These are phyloP conservation scores for Pleurotus tuoliensis DNA, from an alignment of 768 basidiomycete species.

Conservation along the genomic window DNA sequence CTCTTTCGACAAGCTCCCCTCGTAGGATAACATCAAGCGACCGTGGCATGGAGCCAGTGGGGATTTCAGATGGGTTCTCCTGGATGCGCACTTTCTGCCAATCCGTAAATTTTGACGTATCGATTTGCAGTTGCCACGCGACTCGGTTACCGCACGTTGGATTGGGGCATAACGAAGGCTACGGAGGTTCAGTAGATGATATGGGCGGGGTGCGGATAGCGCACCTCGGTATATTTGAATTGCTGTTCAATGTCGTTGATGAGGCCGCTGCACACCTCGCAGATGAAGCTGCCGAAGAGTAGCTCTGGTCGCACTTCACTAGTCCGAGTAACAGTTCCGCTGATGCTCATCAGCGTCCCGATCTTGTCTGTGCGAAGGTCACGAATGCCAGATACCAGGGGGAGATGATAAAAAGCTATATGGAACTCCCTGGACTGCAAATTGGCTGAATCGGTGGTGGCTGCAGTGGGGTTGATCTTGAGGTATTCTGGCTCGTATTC, in stretches of 20 bases:
- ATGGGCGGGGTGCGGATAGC: slow-evolving; percentile 9
- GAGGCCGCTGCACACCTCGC: slow-evolving; percentile 81
- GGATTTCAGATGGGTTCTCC: slow-evolving; percentile 98
- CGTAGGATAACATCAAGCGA: slow-evolving; percentile 95
- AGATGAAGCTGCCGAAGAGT: slow-evolving; percentile 89
- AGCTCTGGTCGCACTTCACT: slow-evolving; percentile 97
- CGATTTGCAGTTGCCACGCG: slow-evolving; percentile 93
- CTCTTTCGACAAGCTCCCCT: slow-evolving; percentile 94
- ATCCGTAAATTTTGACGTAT: slow-evolving; percentile 94
- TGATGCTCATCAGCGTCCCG: slow-evolving; percentile 91
- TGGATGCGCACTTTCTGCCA: slow-evolving; percentile 99
- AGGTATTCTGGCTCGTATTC: slow-evolving; percentile 92
- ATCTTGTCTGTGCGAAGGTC: slow-evolving; percentile 92
- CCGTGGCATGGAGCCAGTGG: slow-evolving; percentile 97
- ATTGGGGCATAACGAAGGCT: slow-evolving; percentile 95
- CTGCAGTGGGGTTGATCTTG: slow-evolving; percentile 90
- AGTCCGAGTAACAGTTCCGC: slow-evolving; percentile 95
- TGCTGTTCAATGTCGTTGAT: slow-evolving; percentile 97
- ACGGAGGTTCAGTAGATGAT: slow-evolving; percentile 11
- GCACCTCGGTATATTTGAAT: slow-evolving; percentile 98
- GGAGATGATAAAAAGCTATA: slow-evolving; percentile 93
- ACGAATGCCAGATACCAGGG: slow-evolving; percentile 91
- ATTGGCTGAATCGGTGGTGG: slow-evolving; percentile 80
- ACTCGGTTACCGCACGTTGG: slow-evolving; percentile 87
- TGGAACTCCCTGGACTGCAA: slow-evolving; percentile 91